These are phyloP conservation scores for Penicillium sclerotiorum DNA, from an alignment of 2,329 filamentous ascomycete species.

Conservation along the genomic window DNA sequence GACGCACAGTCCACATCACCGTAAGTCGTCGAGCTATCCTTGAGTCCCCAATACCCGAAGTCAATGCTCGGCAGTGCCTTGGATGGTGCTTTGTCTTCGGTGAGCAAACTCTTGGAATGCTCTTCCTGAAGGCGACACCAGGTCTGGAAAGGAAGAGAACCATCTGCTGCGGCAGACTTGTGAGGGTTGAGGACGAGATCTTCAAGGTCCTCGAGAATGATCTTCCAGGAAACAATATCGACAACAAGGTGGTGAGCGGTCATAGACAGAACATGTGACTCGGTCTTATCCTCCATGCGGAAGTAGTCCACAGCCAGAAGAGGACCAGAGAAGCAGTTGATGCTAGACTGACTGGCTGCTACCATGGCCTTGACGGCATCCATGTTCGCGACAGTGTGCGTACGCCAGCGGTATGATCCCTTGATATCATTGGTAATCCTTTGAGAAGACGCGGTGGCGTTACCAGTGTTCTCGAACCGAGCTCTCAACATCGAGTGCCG, in stretches of 20 bases:
- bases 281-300: conserved; percentile 34
- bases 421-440: conserved; percentile 33
- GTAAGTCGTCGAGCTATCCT: conserved; percentile 33
- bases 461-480: conserved; percentile 29
- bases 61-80: conserved; percentile 33
- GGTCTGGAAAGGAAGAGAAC: conserved; percentile 40
- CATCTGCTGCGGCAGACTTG: conserved; percentile 20
- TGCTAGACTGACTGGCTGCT: conserved; percentile 34
- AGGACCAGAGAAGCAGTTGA: conserved; percentile 42
- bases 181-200: conserved; percentile 36
- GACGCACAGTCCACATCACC: conserved; percentile 39
- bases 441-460: conserved; percentile 26
- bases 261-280: conserved; percentile 35
- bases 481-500: conserved; percentile 44
- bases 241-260: conserved; percentile 43
- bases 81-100: conserved; percentile 16
- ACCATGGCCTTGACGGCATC: conserved; percentile 29
- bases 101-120: conserved; percentile 19
- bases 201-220: conserved; percentile 43
- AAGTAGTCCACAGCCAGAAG: conserved; percentile 49
- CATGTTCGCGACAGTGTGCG: conserved; percentile 22
- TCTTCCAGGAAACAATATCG: conserved; percentile 45
- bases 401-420: conserved; percentile 31
- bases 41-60: conserved; percentile 40
- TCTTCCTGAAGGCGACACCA: conserved; percentile 40